Evolutionary conservation across 768 basidiomycete species (phyloP), one percentile per base, ranked within the genome.

Genomic region (Pleurotus eryngii): DNA sequence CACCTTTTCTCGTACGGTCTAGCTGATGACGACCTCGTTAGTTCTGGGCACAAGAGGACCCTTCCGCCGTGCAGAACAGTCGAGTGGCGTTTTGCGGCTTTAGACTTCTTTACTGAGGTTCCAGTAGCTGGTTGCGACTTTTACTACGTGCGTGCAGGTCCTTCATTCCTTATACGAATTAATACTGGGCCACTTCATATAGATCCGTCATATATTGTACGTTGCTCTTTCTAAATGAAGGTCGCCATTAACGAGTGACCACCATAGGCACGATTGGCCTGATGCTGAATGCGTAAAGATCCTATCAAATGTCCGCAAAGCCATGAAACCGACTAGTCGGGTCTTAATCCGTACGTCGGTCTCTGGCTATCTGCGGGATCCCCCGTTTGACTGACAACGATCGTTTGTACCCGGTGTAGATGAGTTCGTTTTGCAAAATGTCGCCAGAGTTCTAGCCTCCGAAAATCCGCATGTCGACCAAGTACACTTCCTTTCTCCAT

Each of bases 351-450:
- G 71, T 73, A 51, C 37, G 65, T 48, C 46, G 30, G 30, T 35
- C 30, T 35, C 11, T 0, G 30, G 9, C 11, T 35, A 11, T 9
- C 11, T 11, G 30, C 30, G 7, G 2, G 30, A 35, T 35, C 0
- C 30, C 30, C 30, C 30, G 30, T 35, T 35, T 35, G 30, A 35
- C 11, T 35, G 30, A 35, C 30, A 35, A 9, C 7, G 2, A 35
- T 35, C 30, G 30, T 0, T 35, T 8, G 30, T 35, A 35, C 30
- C 30, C 20, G 42, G 11, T 9, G 8, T 55, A 77, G 75, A 76
- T 56, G 75, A 77, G 56, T 71, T 68, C 58, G 66, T 76, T 27
- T 61, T 76, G 5, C 73, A 71, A 56, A 64, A 68, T 45, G 65
- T 65, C 2, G 61, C 64, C 17, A 57, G 65, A 14, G 47, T 55